Percentiles rank a stretch among this genome's conserved stretches.
Evolutionary conservation across 176 grass and related monocot genomes (phyloP).

Genomic region (Avena sativa): DNA sequence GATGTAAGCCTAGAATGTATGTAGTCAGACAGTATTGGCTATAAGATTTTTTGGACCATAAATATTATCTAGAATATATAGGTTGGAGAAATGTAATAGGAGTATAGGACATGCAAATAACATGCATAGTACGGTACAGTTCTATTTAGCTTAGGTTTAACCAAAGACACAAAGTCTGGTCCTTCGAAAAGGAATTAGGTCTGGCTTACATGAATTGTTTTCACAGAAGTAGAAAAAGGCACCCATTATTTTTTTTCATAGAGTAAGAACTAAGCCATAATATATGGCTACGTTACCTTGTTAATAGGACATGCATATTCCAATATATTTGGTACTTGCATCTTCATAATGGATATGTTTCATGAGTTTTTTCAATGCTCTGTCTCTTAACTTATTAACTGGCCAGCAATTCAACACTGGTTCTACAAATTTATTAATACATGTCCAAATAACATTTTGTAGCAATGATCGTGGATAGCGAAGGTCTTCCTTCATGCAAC

Average conservation of each 20-base stretch:
- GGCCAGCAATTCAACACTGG: constrained; percentile 55
- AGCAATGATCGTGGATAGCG: constrained; percentile 42
- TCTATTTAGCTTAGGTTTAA: not conserved
- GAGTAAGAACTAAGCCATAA: not conserved
- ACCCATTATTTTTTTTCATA: not conserved
- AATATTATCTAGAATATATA: not conserved
- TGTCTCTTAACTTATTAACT: constrained; percentile 47
- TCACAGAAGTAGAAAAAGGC: not conserved
- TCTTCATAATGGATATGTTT: constrained; percentile 73
- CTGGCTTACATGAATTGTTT: not conserved
- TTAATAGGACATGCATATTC: constrained; percentile 55
- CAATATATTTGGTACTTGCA: constrained; percentile 54
- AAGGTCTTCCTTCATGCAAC: constrained; percentile 52
- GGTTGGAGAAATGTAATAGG: not conserved
- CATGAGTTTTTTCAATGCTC: constrained; percentile 46
- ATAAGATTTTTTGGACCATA: not conserved
- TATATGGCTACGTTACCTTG: constrained; percentile 39
- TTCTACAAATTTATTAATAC: constrained; percentile 55
- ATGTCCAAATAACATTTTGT: constrained; percentile 56
- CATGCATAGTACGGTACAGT: not conserved
- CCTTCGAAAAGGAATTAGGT: not conserved
- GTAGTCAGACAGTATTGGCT: not conserved
- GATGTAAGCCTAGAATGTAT: not conserved
- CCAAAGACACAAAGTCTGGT: not conserved
- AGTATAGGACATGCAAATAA: not conserved